These are phyloP conservation scores for Coemansia guatemalensis DNA, from an alignment of 192 early-diverging fungal species.

Conservation along the genomic window DNA sequence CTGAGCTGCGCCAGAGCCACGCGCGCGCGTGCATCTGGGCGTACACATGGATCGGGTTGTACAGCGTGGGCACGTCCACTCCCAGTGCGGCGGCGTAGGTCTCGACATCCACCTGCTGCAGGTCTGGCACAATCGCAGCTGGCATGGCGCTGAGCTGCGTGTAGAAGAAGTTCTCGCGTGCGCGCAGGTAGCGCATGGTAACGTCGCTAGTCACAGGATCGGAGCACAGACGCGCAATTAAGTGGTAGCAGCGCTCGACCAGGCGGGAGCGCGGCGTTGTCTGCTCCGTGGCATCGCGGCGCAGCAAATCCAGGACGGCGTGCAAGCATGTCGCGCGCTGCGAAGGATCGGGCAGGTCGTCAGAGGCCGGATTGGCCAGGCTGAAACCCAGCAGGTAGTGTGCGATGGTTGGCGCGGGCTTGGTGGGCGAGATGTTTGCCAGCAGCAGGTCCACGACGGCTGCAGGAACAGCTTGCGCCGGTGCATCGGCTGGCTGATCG, in stretches of 20 bases:
- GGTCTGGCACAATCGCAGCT: slow-evolving; percentile 22
- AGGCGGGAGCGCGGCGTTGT: slow-evolving; percentile 74
- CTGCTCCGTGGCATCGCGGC: slow-evolving; percentile 51
- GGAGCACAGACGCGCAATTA: slow-evolving; percentile 80
- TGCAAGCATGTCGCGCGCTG: slow-evolving; percentile 62
- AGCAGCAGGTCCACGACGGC: slow-evolving; percentile 86
- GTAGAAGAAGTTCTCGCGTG: slow-evolving; percentile 74
- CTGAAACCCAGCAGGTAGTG: slow-evolving; percentile 91
- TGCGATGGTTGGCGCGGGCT: slow-evolving; percentile 70
- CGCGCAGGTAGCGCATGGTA: slow-evolving; percentile 80
- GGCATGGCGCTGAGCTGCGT: slow-evolving; percentile 56
- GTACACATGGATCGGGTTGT: slow-evolving; percentile 26
- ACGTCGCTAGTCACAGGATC: slow-evolving; percentile 64
- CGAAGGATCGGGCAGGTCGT: slow-evolving; percentile 42
- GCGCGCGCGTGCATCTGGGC: slow-evolving; percentile 80
- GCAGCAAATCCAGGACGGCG: slow-evolving; percentile 62
- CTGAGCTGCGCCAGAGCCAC: slow-evolving; percentile 85
- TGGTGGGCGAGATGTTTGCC: slow-evolving; percentile 61
- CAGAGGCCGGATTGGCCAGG: slow-evolving; percentile 42
- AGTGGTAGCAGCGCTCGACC: slow-evolving; percentile 84
- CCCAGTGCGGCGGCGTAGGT: background rate
- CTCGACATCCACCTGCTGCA: slow-evolving; percentile 19
- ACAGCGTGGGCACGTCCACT: slow-evolving; percentile 1
- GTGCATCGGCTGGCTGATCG: slow-evolving; percentile 23
- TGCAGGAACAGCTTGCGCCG: slow-evolving; percentile 66